Conservation (phyloP, 1,139 yeast genomes). For the Citeromyces hawaiiensis region DNA sequence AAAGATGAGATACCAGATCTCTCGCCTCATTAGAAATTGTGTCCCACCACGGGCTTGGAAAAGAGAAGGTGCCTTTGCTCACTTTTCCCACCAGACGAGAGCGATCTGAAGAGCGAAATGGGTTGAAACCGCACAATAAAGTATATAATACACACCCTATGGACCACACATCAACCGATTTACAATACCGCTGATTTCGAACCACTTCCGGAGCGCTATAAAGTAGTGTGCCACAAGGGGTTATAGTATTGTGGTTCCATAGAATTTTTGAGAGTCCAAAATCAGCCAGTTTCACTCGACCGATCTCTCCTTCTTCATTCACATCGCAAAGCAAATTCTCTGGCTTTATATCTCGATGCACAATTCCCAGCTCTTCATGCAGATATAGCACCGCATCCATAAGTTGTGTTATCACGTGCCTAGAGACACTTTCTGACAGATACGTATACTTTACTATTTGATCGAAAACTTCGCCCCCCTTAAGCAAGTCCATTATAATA, state of each 20-base stretch:
- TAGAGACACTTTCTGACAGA: conserved; percentile 37
- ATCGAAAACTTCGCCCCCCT: conserved; percentile 45
- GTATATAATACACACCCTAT: conserved; percentile 50
- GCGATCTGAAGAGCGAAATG: conserved; percentile 45
- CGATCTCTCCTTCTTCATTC: conserved; percentile 39
- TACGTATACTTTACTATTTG: conserved; percentile 44
- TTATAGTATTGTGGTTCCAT: conserved; percentile 36
- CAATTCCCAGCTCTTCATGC: conserved; percentile 43
- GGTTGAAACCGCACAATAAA: conserved; percentile 49
- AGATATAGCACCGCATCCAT: conserved; percentile 34
- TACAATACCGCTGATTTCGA: conserved; percentile 42
- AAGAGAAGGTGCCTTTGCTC: conserved; percentile 43
- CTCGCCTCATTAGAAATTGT: conserved; percentile 41
- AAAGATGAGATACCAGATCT: conserved; percentile 33
- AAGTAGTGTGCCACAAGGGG: conserved; percentile 55
- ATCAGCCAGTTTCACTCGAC: conserved; percentile 39
- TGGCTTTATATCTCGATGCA: conserved; percentile 45
- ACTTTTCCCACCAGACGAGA: conserved; percentile 44
- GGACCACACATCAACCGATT: conserved; percentile 55
- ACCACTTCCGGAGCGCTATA: conserved; percentile 54
- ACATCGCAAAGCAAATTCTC: conserved; percentile 37
- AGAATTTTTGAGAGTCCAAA: conserved; percentile 45
- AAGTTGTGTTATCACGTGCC: conserved; percentile 38
- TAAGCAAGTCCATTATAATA: conserved; percentile 36
- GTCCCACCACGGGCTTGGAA: conserved; percentile 53